Evolutionary conservation across 106 monocot genomes (phyloP).

Genomic region (Dendrobium huoshanense): DNA sequence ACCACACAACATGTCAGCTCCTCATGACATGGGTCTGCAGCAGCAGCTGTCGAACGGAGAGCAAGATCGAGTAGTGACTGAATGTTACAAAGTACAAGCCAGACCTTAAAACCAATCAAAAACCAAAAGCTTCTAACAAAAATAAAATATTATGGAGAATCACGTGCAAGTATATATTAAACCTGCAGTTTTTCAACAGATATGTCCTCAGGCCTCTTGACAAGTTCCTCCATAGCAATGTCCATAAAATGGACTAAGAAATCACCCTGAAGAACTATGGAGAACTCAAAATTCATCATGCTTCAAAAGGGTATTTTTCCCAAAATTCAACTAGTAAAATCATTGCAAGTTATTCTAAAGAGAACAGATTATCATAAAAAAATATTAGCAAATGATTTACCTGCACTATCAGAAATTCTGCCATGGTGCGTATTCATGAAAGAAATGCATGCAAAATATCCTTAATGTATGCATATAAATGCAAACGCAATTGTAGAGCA

Average conservation of each 20-base stretch:
- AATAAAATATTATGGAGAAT: neutral
- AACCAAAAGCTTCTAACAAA: slow-evolving; percentile 4
- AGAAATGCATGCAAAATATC: neutral
- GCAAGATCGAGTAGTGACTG: slow-evolving; percentile 98
- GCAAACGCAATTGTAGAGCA: neutral
- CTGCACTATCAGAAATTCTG: neutral
- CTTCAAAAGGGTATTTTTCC: neutral
- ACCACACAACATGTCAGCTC: slow-evolving; percentile 94
- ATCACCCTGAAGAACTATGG: slow-evolving; percentile 68
- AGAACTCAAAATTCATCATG: neutral
- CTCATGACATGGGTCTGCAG: slow-evolving; percentile 87
- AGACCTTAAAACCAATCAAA: slow-evolving; percentile 9
- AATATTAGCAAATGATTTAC: neutral
- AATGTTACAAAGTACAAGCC: slow-evolving; percentile 8
- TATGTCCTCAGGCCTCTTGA: slow-evolving; percentile 81
- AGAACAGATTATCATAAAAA: neutral
- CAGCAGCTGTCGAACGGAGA: slow-evolving; percentile 89
- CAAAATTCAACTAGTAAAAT: neutral
- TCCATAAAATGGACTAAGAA: slow-evolving; percentile 99
- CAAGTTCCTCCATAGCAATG: slow-evolving; percentile 89
- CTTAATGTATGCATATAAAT: neutral
- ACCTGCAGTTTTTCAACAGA: slow-evolving; percentile 97
- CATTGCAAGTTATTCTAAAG: neutral
- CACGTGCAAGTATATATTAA: neutral
- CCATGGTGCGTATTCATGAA: neutral